These are phyloP conservation scores for Aureoboletus auriporus DNA, from an alignment of 768 basidiomycete genomes.

Conservation along the genomic window DNA sequence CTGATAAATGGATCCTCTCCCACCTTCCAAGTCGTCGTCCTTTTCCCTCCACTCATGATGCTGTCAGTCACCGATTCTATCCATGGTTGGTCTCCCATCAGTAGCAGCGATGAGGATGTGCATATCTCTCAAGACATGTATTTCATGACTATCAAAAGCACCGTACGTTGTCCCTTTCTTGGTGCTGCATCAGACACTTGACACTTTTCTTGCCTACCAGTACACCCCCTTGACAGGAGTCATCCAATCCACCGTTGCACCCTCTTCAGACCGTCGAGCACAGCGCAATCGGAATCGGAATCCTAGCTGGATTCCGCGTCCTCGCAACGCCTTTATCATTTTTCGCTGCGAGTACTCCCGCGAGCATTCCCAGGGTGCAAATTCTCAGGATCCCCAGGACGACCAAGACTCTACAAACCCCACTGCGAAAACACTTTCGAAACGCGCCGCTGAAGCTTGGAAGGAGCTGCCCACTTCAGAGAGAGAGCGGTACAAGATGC, in stretches of 20 bases:
- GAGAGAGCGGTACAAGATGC: slow-evolving; percentile 44
- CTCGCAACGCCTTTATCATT: slow-evolving; percentile 68
- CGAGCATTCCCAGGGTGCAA: slow-evolving; percentile 34
- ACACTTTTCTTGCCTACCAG: not conserved
- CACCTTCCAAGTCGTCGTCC: not conserved
- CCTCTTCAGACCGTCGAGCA: slow-evolving; percentile 39
- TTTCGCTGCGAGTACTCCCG: slow-evolving; percentile 65
- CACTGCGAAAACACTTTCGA: slow-evolving; percentile 60
- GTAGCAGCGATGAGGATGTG: slow-evolving; percentile 27
- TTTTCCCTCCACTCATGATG: slow-evolving; percentile 3
- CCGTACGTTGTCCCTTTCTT: slow-evolving; percentile 15
- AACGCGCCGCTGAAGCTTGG: slow-evolving; percentile 78
- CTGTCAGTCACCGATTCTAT: slow-evolving; percentile 9
- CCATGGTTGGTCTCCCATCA: slow-evolving; percentile 27
- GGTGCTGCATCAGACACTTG: not conserved
- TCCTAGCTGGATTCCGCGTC: slow-evolving; percentile 61
- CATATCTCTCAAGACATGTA: slow-evolving; percentile 16
- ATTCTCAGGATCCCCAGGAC: slow-evolving; percentile 33
- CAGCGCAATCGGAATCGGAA: slow-evolving; percentile 41
- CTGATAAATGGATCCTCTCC: slow-evolving; percentile 4
- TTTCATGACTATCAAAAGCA: slow-evolving; percentile 1
- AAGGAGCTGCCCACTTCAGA: slow-evolving; percentile 46
- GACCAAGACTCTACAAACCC: slow-evolving; percentile 12
- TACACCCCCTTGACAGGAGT: not conserved
- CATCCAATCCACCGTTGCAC: slow-evolving; percentile 14